Percentiles rank a stretch among this genome's conserved stretches.
Evolutionary conservation across 805 yeast species (phyloP).

Genomic region (Ogataea pini): DNA sequence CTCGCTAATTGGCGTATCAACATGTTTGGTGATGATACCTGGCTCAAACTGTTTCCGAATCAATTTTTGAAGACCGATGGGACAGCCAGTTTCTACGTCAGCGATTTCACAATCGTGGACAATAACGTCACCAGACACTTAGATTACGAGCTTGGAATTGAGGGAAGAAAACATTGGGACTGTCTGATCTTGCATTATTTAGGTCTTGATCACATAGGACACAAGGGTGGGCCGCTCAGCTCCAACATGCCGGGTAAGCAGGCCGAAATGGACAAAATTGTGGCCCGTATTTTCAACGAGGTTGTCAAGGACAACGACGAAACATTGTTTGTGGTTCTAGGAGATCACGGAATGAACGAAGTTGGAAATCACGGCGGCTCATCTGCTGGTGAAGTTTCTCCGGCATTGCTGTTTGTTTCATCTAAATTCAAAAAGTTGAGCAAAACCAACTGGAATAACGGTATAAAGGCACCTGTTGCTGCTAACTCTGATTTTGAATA

Average conservation of each 20-base stretch:
- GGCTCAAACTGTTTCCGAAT: slow-evolving; percentile 86
- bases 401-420: slow-evolving; percentile 74
- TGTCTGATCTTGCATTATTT: slow-evolving; percentile 83
- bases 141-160: slow-evolving; percentile 51
- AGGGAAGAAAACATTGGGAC: slow-evolving; percentile 63
- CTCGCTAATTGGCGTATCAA: slow-evolving; percentile 50
- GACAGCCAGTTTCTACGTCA: slow-evolving; percentile 89
- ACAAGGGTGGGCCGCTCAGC: slow-evolving; percentile 89
- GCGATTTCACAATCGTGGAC: slow-evolving; percentile 94
- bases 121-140: slow-evolving; percentile 89
- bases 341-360: slow-evolving; percentile 97
- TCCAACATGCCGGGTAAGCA: slow-evolving; percentile 81
- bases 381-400: slow-evolving; percentile 85
- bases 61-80: slow-evolving; percentile 74
- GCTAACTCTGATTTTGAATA: slow-evolving; percentile 50
- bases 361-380: slow-evolving; percentile 98
- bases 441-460: slow-evolving; percentile 22
- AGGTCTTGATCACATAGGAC: slow-evolving; percentile 97
- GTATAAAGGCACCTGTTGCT: slow-evolving; percentile 39
- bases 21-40: slow-evolving; percentile 97
- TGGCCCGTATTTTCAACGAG: slow-evolving; percentile 49
- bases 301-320: slow-evolving; percentile 34
- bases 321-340: slow-evolving; percentile 74
- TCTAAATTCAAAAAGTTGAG: slow-evolving; percentile 47
- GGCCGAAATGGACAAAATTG: slow-evolving; percentile 76